These are phyloP conservation scores for Silene latifolia DNA, from an alignment of 148 eudicot genomes.

Conservation along the genomic window DNA sequence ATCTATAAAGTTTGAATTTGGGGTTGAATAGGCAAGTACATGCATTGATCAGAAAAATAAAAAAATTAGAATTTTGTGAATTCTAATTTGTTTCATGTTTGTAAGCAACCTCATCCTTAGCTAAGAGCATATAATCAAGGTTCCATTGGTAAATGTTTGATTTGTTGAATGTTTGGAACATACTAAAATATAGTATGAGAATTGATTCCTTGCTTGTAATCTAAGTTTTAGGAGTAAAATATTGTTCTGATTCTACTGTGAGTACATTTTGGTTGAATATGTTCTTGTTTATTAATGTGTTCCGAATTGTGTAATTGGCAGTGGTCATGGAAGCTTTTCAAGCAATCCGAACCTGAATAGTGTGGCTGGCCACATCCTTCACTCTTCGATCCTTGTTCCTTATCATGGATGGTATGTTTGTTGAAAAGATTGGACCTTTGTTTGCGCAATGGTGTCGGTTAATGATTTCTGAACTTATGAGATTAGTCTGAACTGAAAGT, in stretches of 20 bases:
- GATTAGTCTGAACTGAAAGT: conserved; percentile 8
- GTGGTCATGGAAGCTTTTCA: conserved; percentile 91
- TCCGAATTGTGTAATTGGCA: conserved; percentile 22
- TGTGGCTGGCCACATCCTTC: conserved; percentile 67
- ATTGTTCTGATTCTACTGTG: neutral
- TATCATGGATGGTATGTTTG: conserved; percentile 76
- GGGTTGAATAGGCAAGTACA: too few species aligned
- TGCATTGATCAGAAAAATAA: too few species aligned
- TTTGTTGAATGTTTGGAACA: too few species aligned
- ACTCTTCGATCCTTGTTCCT: conserved; percentile 81
- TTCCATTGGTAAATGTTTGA: neutral
- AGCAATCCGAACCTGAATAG: conserved; percentile 57
- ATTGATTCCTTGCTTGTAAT: conserved; percentile 7
- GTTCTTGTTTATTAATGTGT: conserved; percentile 13
- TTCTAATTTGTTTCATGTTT: neutral
- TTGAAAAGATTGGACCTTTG: neutral
- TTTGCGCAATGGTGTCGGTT: neutral
- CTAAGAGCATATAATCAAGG: neutral
- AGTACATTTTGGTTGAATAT: neutral
- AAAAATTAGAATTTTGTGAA: too few species aligned
- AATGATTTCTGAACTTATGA: neutral
- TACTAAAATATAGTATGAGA: neutral
- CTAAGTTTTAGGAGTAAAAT: neutral
- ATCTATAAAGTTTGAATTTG: too few species aligned
- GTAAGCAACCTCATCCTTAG: neutral